phyloP scores from a whole-genome alignment of 495 filamentous ascomycete species.

The Penicillium arizonense region DNA sequence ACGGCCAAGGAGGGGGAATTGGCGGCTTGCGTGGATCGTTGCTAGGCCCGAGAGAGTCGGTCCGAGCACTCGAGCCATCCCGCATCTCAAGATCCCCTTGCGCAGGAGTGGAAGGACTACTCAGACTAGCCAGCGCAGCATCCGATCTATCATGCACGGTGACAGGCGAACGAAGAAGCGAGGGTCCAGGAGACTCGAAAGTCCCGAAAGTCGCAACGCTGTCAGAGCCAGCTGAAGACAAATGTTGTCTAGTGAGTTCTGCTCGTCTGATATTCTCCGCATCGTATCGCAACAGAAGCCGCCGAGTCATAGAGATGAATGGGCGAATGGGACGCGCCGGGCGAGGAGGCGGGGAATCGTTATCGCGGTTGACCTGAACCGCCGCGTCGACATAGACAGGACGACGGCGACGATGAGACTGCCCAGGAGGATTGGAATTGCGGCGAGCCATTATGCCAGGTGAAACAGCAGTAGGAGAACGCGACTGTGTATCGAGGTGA shows the following conservation, averaged over 20 bases:
- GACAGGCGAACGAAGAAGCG: constrained; percentile 7
- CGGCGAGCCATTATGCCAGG: neutral
- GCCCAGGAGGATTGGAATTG: constrained; percentile 7
- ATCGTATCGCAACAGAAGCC: constrained; percentile 45
- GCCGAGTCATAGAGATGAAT: constrained; percentile 40
- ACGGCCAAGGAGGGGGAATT: constrained; percentile 37
- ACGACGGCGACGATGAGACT: constrained; percentile 12
- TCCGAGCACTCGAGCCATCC: neutral
- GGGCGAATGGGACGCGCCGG: neutral
- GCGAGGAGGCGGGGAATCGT: constrained; percentile 17
- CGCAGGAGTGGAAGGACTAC: neutral
- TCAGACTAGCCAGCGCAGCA: constrained; percentile 6
- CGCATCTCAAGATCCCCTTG: constrained; percentile 16
- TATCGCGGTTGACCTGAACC: constrained; percentile 45
- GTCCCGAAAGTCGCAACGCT: constrained; percentile 6
- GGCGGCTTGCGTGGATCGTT: constrained; percentile 27
- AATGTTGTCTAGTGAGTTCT: constrained; percentile 19
- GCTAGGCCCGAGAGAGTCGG: constrained; percentile 9
- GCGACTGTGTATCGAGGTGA: constrained; percentile 24
- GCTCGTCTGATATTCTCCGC: constrained; percentile 38
- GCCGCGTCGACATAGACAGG: constrained; percentile 44
- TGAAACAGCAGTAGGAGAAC: constrained; percentile 29
- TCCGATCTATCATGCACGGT: constrained; percentile 4
- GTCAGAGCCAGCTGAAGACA: constrained; percentile 22
- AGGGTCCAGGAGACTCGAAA: constrained; percentile 2